A percentile compares a stretch with the other conserved stretches of the same genome.
These are phyloP conservation scores for Pseudozyma sp. DNA, from an alignment of 1,284 basidiomycete genomes.

Conservation along the genomic window DNA sequence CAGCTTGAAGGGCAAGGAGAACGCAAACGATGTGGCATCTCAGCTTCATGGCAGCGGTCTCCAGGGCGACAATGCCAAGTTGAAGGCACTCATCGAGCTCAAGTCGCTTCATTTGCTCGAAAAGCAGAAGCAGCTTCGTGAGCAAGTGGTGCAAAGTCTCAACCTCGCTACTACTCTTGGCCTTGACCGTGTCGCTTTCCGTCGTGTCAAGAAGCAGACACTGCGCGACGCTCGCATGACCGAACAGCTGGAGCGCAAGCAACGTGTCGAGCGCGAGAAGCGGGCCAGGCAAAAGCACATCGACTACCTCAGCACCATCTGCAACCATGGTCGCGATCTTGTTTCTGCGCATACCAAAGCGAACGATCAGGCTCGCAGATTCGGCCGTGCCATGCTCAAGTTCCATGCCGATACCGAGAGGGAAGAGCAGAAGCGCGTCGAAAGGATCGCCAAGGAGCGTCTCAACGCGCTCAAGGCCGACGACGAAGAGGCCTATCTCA, in stretches of 20 bases:
- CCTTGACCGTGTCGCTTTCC: constrained; percentile 87
- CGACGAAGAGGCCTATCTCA: constrained; percentile 99
- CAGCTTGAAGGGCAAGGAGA: constrained; percentile 46
- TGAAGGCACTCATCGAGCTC: constrained; percentile 92
- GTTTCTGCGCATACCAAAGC: constrained; percentile 77
- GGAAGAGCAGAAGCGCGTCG: constrained; percentile 78
- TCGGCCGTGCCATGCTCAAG: constrained; percentile 71
- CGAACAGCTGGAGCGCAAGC: constrained; percentile 89
- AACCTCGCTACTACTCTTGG: constrained; percentile 90
- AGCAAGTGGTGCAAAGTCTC: constrained; percentile 86
- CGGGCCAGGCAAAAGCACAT: constrained; percentile 96
- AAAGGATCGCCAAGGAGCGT: constrained; percentile 96
- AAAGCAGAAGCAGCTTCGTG: constrained; percentile 87
- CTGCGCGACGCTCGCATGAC: constrained; percentile 90
- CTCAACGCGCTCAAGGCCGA: constrained; percentile 96
- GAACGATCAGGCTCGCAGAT: constrained; percentile 70
- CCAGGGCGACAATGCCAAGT: constrained; percentile 75
- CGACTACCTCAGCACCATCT: constrained; percentile 90
- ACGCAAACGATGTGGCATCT: constrained; percentile 29
- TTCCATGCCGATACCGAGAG: constrained; percentile 72
- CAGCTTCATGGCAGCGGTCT: constrained; percentile 30
- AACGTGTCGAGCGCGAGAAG: constrained; percentile 90
- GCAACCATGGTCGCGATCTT: constrained; percentile 82
- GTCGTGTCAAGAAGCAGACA: constrained; percentile 85
- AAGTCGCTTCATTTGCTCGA: constrained; percentile 90